Conservation (phyloP, 169 alveolate genomes). For the Eimeria acervulina region DNA sequence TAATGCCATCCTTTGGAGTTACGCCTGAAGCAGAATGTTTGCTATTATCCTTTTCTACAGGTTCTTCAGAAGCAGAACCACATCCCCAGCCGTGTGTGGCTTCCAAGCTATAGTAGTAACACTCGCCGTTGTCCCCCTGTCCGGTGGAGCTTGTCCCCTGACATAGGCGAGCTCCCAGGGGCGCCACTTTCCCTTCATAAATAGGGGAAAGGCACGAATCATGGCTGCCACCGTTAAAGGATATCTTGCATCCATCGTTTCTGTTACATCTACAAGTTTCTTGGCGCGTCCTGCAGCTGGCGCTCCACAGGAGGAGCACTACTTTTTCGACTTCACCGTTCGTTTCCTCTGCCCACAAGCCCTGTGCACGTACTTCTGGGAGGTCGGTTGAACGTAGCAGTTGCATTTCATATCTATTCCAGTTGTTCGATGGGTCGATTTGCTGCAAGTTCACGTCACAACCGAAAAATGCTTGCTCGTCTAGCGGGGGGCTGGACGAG, state of each 20-base stretch:
- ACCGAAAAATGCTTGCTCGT: constrained; percentile 38
- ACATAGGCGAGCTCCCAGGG: constrained; percentile 56
- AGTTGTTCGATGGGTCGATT: constrained; percentile 21
- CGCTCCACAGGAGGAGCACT: constrained; percentile 42
- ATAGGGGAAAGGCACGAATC: constrained; percentile 29
- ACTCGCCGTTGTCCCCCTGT: not conserved
- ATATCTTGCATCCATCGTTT: constrained; percentile 23
- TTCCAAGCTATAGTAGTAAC: constrained; percentile 35
- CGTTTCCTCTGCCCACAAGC: constrained; percentile 54
- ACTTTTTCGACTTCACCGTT: constrained; percentile 33
- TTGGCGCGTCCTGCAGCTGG: constrained; percentile 10
- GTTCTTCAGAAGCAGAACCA: constrained; percentile 36
- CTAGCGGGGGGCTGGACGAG: not conserved
- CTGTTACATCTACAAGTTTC: constrained; percentile 65
- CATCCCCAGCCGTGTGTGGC: constrained; percentile 37
- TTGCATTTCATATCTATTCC: constrained; percentile 5
- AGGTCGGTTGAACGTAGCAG: constrained; percentile 41
- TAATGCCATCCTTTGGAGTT: not conserved
- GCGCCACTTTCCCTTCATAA: constrained; percentile 38
- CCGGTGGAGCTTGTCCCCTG: constrained; percentile 39
- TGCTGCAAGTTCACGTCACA: constrained; percentile 49
- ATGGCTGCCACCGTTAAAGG: not conserved
- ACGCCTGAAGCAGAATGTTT: not conserved
- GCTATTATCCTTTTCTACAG: not conserved
- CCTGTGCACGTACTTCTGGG: constrained; percentile 51